Base-by-base conservation (phyloP, 1,139 yeast genomes). In the Suhomyces terraborum region DNA sequence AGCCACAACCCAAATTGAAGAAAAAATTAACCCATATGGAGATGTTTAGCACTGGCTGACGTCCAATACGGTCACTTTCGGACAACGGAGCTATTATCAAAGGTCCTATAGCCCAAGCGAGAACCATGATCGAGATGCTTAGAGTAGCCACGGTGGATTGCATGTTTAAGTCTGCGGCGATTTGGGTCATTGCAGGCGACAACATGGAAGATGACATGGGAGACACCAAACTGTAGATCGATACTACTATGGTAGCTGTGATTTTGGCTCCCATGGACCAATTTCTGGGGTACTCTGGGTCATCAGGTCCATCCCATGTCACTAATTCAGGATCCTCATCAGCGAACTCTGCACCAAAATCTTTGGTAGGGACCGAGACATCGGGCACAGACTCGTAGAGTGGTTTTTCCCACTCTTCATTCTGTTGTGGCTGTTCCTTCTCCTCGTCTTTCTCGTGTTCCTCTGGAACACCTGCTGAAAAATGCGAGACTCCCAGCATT, bases 91-190 rank as follows among this genome's bases (percentile, higher is more conserved):
- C 85, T 43, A 79, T 73, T 13, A 81, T 48, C 36, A 82, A 67
- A 3, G 86, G 84, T 25, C 80, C 79, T 3, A 80, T 45, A 1
- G 84, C 84, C 82, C 84, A 80, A 13, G 84, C 82, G 27, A 81
- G 58, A 27, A 81, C 66, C 75, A 79, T 80, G 29, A 81, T 69
- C 6, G 83, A 75, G 6, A 81, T 83, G 43, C 75, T 67, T 40
- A 81, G 63, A 1, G 82, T 62, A 40, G 69, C 58, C 2, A 79
- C 59, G 3, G 74, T 64, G 27, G 64, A 59, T 10, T 66, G 53
- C 43, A 75, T 71, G 32, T 66, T 60, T 36, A 79, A 67, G 3
- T 66, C 70, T 4, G 49, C 59, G 2, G 79, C 61, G 23, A 81
- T 79, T 4, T 60, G 59, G 0, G 64, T 54, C 49, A 79, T 69